Evolutionary conservation across 805 yeast genomes (phyloP), one percentile per base, ranked within the genome.

Genomic region (Saturnispora diversa): DNA sequence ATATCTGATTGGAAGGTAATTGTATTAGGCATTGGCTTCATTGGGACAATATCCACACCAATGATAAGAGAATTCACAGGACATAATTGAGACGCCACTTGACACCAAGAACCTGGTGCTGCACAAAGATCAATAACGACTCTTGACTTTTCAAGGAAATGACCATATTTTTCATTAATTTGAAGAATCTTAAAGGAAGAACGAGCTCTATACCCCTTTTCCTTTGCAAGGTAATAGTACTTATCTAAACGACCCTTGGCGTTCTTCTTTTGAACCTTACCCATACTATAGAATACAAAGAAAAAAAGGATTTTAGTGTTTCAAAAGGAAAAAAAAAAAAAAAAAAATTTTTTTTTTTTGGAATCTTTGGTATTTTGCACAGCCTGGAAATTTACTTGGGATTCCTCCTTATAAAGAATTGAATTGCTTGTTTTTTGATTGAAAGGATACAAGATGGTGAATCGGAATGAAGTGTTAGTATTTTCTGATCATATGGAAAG

Each of bases 81-180:
- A 65, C 97, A 87, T 40, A 86, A 63, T 46, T 87, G 84, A 1
- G 95, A 78, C 1, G 98, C 98, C 32, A 92, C 97, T 67, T 92
- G 98, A 73, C 98, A 92, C 98, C 98, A 92, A 3, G 97, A 86
- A 43, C 98, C 98, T 31, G 97, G 97, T 9, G 98, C 98, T 40
- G 97, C 97, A 80, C 98, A 92, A 53, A 92, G 70, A 73, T 92
- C 98, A 39, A 92, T 84, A 32, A 92, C 96, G 31, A 92, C 97
- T 61, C 86, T 92, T 15, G 96, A 85, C 58, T 85, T 84, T 53
- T 88, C 96, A 39, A 88, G 66, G 60, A 92, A 92, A 63, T 88
- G 95, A 26, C 97, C 97, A 69, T 77, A 92, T 60, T 92, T 92
- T 59, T 92, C 96, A 65, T 92, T 92, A 46, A 92, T 84, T 62